Evolutionary conservation across 352 stramenopile species (phyloP).

Genomic region (Phytophthora vignae): DNA sequence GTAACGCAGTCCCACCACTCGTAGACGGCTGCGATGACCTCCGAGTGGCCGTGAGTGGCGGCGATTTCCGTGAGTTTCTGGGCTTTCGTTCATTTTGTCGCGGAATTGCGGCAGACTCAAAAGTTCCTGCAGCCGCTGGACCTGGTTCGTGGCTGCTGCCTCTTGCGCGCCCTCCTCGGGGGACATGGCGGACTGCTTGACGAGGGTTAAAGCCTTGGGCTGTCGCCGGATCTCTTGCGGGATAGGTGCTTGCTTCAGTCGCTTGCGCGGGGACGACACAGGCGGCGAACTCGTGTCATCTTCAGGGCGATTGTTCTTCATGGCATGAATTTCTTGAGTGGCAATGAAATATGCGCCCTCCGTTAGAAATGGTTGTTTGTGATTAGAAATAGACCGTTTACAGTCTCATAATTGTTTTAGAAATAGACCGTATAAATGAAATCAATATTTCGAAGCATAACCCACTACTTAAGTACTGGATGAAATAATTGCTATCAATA

Average conservation of each 20-base stretch:
- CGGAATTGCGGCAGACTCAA: not conserved
- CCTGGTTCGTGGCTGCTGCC: constrained; percentile 5
- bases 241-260: not conserved
- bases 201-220: not conserved
- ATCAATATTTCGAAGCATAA: no score
- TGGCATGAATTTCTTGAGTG: no score
- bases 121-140: not conserved
- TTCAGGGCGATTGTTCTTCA: not conserved
- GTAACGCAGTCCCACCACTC: constrained; percentile 5
- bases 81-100: constrained; percentile 5
- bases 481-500: no score
- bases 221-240: not conserved
- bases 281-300: not conserved
- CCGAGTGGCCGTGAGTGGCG: not conserved
- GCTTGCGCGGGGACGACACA: not conserved
- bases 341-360: no score
- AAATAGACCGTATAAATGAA: not conserved
- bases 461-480: no score
- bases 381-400: no score
- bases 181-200: constrained; percentile 1
- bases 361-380: no score
- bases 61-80: constrained; percentile 4
- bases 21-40: not conserved
- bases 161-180: constrained; percentile 1
- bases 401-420: not conserved